Conservation (phyloP, 208 protist species). For the Trypanosoma boissoni region DNA sequence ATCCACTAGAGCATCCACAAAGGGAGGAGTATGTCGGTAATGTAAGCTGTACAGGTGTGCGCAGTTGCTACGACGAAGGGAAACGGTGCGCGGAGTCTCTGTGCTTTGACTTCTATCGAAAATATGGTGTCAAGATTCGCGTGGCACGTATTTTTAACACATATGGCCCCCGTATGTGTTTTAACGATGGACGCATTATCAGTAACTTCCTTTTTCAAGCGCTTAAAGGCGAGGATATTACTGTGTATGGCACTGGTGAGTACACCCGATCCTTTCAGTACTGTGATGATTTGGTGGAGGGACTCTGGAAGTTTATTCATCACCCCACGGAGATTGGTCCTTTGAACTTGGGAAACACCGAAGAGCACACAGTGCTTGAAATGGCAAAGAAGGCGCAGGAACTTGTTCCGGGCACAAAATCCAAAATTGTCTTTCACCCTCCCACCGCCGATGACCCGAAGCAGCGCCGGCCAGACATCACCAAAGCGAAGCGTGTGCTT, state of each 20-base stretch:
- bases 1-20: conserved; percentile 90
- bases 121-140: conserved; percentile 64
- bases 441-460: conserved; percentile 55
- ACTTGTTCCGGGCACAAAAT: conserved; percentile 38
- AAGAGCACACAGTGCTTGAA: conserved; percentile 62
- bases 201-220: conserved; percentile 95
- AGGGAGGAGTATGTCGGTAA: conserved; percentile 89
- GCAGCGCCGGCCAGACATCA: conserved; percentile 58
- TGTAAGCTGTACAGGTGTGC: conserved; percentile 85
- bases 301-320: conserved; percentile 39
- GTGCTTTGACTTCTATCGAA: conserved; percentile 86
- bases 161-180: conserved; percentile 94
- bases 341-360: conserved; percentile 71
- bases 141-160: conserved; percentile 97
- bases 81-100: conserved; percentile 94
- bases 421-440: conserved; percentile 43
- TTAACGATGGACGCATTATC: conserved; percentile 94
- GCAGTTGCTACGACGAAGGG: conserved; percentile 96
- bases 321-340: conserved; percentile 61
- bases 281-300: conserved; percentile 69
- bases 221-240: conserved; percentile 70
- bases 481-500: conserved; percentile 44
- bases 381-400: conserved; percentile 45
- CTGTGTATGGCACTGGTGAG: conserved; percentile 90
- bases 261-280: conserved; percentile 92